Conservation (phyloP, 2,329 filamentous ascomycete genomes). For the Elsinoe arachidis region DNA sequence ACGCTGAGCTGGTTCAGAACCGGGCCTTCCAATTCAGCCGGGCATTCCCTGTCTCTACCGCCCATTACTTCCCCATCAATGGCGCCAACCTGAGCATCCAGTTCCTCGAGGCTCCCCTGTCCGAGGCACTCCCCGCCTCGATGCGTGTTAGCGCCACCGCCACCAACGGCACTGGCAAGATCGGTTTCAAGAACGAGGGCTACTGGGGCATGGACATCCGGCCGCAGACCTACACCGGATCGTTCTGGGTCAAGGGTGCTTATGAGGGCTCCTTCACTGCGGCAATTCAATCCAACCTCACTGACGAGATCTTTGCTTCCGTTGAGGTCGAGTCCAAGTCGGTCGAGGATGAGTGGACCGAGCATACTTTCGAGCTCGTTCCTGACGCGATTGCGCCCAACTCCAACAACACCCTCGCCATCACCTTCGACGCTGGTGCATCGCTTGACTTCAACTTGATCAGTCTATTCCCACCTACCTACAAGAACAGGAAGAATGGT, state of each 20-base stretch:
- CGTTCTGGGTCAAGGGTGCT: constrained; percentile 27
- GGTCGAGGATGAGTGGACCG: constrained; percentile 14
- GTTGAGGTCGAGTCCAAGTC: constrained; percentile 13
- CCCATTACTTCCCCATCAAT: constrained; percentile 46
- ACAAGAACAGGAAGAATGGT: constrained; percentile 49
- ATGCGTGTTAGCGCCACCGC: constrained; percentile 19
- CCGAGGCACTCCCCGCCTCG: constrained; percentile 20
- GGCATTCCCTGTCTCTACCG: constrained; percentile 41
- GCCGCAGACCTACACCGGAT: constrained; percentile 25
- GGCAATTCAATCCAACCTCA: constrained; percentile 18
- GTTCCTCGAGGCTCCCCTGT: constrained; percentile 19
- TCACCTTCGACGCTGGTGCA: constrained; percentile 43
- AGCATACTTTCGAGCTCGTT: constrained; percentile 24
- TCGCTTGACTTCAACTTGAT: constrained; percentile 51
- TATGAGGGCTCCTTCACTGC: constrained; percentile 25
- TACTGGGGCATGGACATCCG: constrained; percentile 27
- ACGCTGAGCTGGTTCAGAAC: constrained; percentile 59
- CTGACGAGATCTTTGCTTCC: constrained; percentile 16
- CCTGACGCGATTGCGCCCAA: constrained; percentile 24
- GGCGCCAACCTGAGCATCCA: constrained; percentile 41
- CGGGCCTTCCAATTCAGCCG: constrained; percentile 53
- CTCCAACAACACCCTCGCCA: constrained; percentile 36
- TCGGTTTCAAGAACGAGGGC: constrained; percentile 38
- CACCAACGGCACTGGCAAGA: constrained; percentile 21
- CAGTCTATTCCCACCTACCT: constrained; percentile 53